These are phyloP conservation scores for Triticum monococcum DNA, from an alignment of 176 grass and related monocot species.

Conservation along the genomic window DNA sequence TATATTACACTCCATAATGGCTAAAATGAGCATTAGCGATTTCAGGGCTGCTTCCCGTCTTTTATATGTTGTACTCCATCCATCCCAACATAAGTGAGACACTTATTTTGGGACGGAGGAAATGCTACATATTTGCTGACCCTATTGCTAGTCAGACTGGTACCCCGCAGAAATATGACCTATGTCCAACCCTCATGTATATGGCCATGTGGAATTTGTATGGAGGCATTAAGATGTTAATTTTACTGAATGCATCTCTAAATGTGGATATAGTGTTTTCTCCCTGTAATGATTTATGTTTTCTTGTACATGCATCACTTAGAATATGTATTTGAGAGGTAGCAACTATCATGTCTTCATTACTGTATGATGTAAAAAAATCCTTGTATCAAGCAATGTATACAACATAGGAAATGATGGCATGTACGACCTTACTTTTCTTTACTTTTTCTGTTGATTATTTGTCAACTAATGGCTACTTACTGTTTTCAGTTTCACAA, in stretches of 20 bases:
- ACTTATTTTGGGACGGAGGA: no score
- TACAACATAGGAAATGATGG: slow-evolving; percentile 13
- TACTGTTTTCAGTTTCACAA: slow-evolving; percentile 54
- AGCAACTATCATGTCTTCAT: background rate
- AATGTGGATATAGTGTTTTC: background rate
- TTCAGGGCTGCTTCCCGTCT: background rate
- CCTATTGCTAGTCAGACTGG: background rate
- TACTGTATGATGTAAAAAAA: background rate
- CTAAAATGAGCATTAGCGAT: background rate
- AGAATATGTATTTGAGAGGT: background rate
- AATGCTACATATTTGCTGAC: background rate
- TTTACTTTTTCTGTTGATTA: background rate
- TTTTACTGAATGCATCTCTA: background rate
- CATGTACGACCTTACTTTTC: background rate
- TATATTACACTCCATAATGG: background rate
- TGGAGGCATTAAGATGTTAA: background rate
- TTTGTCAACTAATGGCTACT: slow-evolving; percentile 19
- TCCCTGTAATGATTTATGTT: background rate
- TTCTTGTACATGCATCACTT: background rate
- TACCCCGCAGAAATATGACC: background rate
- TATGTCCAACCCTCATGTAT: background rate
- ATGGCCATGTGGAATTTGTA: background rate
- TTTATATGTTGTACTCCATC: background rate
- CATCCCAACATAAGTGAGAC: no score
- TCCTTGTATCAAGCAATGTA: background rate